Base-by-base conservation (phyloP, 2,329 filamentous ascomycete genomes). In the Aspergillus arachidicola region DNA sequence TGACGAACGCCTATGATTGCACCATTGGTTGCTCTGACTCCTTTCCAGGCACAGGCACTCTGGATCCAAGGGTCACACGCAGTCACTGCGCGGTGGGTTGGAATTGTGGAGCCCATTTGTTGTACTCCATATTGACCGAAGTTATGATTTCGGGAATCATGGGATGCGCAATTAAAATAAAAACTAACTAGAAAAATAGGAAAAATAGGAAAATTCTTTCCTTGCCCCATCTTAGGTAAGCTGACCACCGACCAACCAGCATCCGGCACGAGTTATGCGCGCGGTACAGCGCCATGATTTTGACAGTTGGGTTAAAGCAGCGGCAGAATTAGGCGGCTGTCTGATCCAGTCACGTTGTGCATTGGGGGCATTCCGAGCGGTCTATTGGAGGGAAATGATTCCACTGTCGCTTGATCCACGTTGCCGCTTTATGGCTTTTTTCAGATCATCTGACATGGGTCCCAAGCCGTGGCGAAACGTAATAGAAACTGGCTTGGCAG, bases 401-500 rank as follows among this genome's bases (percentile, higher is more conserved):
- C 62, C 62, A 61, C 58, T 26, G 30, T 38, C 26, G 32, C 28
- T 41, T 32, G 48, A 12, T n/a, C 28, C 9, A 12, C n/a, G 9
- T 4, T 14, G 53, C 58, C 46, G 55, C 60, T 60, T 54, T 60
- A 16, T 46, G 41, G 16, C 16, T 32, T 28, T 19, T 19, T 55
- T 43, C 23, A 21, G 21, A 71, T 78, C 75, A 77, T 75, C 73
- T 78, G 75, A 77, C 73, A 64, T 50, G 60, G 56, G 30, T 61
- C 50, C 41, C 34, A 36, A 38, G 61, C 53, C 59, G 65, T 68
- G 65, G 65, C 68, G 59, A 73, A 69, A 78, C 76, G 76, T 78
- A 79, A 79, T 65, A 75, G 72, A 78, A 78, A 78, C 68, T 60
- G 45, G n/a, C 16, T 5, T 1, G 1, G 2, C 23, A 56, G 48